phyloP scores from a whole-genome alignment of 1,284 basidiomycete genomes.

The Chondrostereum purpureum region DNA sequence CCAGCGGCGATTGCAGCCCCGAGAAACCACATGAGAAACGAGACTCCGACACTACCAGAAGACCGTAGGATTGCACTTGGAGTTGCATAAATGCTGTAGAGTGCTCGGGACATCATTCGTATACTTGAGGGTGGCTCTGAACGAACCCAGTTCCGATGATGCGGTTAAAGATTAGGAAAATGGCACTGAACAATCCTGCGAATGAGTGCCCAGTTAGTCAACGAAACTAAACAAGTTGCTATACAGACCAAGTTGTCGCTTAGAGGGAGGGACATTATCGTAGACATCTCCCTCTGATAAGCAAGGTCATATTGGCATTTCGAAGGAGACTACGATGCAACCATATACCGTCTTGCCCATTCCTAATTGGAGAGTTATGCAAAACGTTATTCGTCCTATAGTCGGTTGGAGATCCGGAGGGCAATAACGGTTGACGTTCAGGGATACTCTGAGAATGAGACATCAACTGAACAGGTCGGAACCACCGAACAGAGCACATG shows the following conservation, averaged over 20 bases:
- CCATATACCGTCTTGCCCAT: no score
- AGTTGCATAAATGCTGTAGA: conserved; percentile 65
- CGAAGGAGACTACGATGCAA: no score
- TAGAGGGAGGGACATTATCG: conserved; percentile 36
- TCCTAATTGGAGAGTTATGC: no score
- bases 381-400: no score
- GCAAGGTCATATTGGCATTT: neutral
- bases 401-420: no score
- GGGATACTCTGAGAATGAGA: no score
- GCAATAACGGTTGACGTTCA: neutral
- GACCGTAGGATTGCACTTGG: conserved; percentile 62
- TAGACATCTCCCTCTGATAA: conserved; percentile 25
- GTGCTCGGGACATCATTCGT: neutral
- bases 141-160: conserved; percentile 70
- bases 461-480: no score
- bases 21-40: conserved; percentile 64
- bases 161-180: conserved; percentile 71
- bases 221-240: neutral
- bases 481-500: no score
- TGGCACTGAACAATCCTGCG: conserved; percentile 48
- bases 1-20: conserved; percentile 57
- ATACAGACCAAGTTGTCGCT: conserved; percentile 35
- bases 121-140: conserved; percentile 6
- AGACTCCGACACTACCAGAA: conserved; percentile 58
- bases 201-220: neutral